phyloP scores from a whole-genome alignment of 257 asterid genomes.

The Fraxinus americana region DNA sequence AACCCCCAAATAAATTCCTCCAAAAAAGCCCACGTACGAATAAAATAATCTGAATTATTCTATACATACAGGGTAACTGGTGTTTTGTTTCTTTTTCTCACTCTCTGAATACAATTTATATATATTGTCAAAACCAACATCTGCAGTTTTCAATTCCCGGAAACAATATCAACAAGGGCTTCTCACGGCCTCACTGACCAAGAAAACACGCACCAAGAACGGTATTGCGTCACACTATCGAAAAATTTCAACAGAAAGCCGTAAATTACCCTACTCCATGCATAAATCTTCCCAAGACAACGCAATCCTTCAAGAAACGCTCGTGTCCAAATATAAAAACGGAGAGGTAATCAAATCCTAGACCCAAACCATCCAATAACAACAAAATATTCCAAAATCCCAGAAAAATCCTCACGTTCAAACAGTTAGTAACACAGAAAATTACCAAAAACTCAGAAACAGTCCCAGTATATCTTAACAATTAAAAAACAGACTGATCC shows the following conservation, averaged over 20 bases:
- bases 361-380: constrained; percentile 26
- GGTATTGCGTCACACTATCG: constrained; percentile 24
- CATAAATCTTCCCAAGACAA: constrained; percentile 18
- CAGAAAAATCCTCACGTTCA: constrained; percentile 26
- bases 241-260: constrained; percentile 20
- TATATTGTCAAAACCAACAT: constrained; percentile 19
- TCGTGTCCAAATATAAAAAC: constrained; percentile 8
- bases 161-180: constrained; percentile 25
- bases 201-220: constrained; percentile 20
- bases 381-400: background rate
- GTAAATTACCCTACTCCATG: constrained; percentile 27
- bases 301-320: constrained; percentile 24
- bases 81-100: constrained; percentile 24
- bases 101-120: constrained; percentile 32
- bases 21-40: constrained; percentile 15
- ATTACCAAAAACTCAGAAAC: constrained; percentile 2
- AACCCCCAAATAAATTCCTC: constrained; percentile 20
- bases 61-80: constrained; percentile 34
- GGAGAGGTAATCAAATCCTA: constrained; percentile 34
- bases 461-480: constrained; percentile 27
- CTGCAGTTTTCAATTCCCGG: constrained; percentile 16
- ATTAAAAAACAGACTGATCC: constrained; percentile 28
- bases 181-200: constrained; percentile 28
- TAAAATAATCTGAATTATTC: constrained; percentile 34
- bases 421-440: constrained; percentile 24